Percentiles rank a stretch among this genome's conserved stretches.
Conservation (phyloP, 1,284 basidiomycete genomes). For the Cutaneotrichosporon cutaneum region DNA sequence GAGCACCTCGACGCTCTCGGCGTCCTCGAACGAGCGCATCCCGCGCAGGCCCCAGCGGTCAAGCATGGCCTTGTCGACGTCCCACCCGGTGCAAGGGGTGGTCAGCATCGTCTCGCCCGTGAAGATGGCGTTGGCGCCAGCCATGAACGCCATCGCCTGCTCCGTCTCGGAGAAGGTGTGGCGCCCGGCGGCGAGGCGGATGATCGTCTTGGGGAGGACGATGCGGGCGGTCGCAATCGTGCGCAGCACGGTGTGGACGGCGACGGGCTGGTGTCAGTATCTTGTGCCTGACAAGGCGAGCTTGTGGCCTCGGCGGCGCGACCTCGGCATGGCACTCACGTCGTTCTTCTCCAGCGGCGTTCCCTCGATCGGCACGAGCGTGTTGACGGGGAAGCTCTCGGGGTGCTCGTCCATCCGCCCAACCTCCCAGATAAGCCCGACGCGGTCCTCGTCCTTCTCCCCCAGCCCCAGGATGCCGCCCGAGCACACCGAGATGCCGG, state of each 20-base stretch:
- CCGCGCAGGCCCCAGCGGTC: conserved; percentile 86
- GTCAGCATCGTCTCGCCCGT: conserved; percentile 97
- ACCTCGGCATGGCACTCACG: conserved; percentile 34
- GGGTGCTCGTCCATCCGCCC: conserved; percentile 78
- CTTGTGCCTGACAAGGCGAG: too few relatives aligned
- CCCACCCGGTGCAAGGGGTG: conserved; percentile 91
- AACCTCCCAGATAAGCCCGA: conserved; percentile 93
- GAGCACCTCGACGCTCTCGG: conserved; percentile 29
- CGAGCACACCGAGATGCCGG: conserved; percentile 95
- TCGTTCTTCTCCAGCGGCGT: conserved; percentile 61
- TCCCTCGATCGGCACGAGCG: conserved; percentile 66
- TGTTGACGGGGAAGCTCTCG: conserved; percentile 98
- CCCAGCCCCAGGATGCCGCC: conserved; percentile 95
- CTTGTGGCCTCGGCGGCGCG: neutral
- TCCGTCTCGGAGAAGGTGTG: conserved; percentile 87
- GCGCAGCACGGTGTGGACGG: conserved; percentile 80
- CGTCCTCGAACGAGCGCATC: conserved; percentile 76
- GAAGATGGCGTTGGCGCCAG: conserved; percentile 96
- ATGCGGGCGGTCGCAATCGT: conserved; percentile 95
- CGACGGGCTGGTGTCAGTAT: conserved; percentile 71
- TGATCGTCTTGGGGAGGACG: conserved; percentile 87
- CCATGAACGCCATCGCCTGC: conserved; percentile 96
- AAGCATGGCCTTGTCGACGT: conserved; percentile 95
- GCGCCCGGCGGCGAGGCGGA: conserved; percentile 90
- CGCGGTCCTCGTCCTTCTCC: conserved; percentile 83